Conservation (phyloP, 352 stramenopile genomes). For the Albugo candida region DNA sequence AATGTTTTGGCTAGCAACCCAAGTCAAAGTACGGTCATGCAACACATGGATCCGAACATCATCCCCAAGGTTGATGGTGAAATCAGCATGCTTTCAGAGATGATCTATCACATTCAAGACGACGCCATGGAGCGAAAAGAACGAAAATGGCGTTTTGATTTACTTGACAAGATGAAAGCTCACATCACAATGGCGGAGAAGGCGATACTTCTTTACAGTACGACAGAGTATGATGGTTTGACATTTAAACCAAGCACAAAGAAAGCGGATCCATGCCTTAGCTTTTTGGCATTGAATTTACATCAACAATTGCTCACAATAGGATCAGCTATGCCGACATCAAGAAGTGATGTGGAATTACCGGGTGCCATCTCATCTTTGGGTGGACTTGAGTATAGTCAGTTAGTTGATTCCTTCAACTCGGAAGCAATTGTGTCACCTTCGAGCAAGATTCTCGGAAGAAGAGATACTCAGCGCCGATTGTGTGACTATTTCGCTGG, state of each 20-base stretch:
- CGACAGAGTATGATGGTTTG: constrained; percentile 34
- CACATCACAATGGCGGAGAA: constrained; percentile 68
- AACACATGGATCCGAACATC: too few relatives aligned
- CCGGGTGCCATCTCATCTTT: constrained; percentile 2
- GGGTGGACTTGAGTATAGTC: constrained; percentile 20
- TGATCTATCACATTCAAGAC: constrained; percentile 77
- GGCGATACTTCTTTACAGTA: constrained; percentile 53
- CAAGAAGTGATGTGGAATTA: constrained; percentile 9
- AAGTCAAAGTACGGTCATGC: not conserved
- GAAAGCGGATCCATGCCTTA: constrained; percentile 58
- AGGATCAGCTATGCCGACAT: constrained; percentile 38
- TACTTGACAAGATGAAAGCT: constrained; percentile 56
- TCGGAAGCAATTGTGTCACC: too few relatives aligned
- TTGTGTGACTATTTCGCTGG: too few relatives aligned
- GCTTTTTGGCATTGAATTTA: constrained; percentile 67
- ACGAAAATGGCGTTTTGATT: constrained; percentile 51
- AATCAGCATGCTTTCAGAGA: constrained; percentile 64
- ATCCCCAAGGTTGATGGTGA: not conserved
- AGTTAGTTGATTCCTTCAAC: constrained; percentile 31
- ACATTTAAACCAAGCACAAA: constrained; percentile 79
- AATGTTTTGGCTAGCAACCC: not conserved
- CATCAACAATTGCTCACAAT: constrained; percentile 72
- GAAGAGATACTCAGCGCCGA: too few relatives aligned
- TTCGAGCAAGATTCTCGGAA: too few relatives aligned
- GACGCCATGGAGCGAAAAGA: constrained; percentile 62